A percentile compares a stretch with the other conserved stretches of the same genome.
Conservation (phyloP, 2,329 filamentous ascomycete genomes). For the Fusarium sp. region DNA sequence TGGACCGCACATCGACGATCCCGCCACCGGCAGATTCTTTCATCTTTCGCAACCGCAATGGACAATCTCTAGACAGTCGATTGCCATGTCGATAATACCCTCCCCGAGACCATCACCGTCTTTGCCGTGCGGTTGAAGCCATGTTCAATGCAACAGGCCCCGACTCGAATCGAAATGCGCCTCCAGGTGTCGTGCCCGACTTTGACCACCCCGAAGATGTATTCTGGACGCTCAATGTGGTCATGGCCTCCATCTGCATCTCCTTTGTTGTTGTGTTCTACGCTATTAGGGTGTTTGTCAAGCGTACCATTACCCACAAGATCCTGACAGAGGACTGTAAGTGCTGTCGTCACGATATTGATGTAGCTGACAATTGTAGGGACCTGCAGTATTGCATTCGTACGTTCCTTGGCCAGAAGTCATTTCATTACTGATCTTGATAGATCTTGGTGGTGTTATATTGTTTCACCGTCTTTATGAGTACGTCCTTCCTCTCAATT, state of each 20-base stretch:
- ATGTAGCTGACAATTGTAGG: constrained; percentile 18
- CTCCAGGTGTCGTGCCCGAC: constrained; percentile 33
- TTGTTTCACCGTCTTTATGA: constrained; percentile 24
- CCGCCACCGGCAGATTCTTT: not conserved
- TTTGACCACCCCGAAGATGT: constrained; percentile 33
- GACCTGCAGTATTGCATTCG: constrained; percentile 35
- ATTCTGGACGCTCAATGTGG: constrained; percentile 34
- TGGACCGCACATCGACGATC: not conserved
- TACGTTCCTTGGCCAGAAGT: not conserved
- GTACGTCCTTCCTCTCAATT: constrained; percentile 4
- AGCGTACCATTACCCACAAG: constrained; percentile 24
- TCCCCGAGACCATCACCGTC: not conserved
- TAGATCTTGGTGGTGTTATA: constrained; percentile 24
- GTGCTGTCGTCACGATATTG: not conserved
- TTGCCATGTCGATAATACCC: constrained; percentile 10
- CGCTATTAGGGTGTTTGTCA: constrained; percentile 30
- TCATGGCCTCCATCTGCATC: constrained; percentile 20
- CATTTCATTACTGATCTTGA: not conserved
- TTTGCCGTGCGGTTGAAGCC: constrained; percentile 5
- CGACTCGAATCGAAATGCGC: constrained; percentile 38
- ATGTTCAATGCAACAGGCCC: constrained; percentile 43
- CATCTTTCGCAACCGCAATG: not conserved
- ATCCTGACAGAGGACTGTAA: constrained; percentile 33
- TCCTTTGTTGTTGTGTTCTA: constrained; percentile 22
- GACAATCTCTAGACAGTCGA: not conserved